These are phyloP conservation scores for Spergularia azorica DNA, from an alignment of 179 eudicot genomes.

Conservation along the genomic window DNA sequence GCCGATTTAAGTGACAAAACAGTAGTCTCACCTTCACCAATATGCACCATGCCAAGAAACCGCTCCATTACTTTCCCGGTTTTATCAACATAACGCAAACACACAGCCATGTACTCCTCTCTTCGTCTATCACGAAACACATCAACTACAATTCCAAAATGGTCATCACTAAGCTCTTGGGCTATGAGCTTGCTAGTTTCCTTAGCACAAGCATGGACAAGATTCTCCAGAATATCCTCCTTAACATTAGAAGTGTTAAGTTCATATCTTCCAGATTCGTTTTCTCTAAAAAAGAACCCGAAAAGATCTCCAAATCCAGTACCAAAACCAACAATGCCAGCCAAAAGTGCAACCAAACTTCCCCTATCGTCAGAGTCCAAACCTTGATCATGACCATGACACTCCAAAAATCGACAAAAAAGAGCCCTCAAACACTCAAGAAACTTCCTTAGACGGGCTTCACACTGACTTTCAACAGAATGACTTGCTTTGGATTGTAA, in stretches of 20 bases:
- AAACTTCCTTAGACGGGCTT: slow-evolving; percentile 2
- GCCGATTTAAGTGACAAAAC: slow-evolving; percentile 12
- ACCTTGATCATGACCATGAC: neutral
- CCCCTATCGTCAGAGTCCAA: neutral
- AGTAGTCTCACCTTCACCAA: neutral
- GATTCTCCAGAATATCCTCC: neutral
- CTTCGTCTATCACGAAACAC: neutral
- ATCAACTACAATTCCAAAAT: slow-evolving; percentile 7
- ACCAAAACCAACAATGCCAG: neutral
- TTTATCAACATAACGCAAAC: slow-evolving; percentile 18
- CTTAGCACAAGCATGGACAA: slow-evolving; percentile 9
- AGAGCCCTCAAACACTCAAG: neutral
- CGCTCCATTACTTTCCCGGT: slow-evolving; percentile 13
- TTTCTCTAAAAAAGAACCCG: neutral
- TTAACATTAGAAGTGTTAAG: neutral
- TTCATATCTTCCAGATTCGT: neutral
- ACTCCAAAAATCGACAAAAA: neutral
- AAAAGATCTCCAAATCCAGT: neutral
- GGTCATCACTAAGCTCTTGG: slow-evolving; percentile 5
- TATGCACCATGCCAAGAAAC: slow-evolving; percentile 22
- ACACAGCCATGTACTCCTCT: neutral
- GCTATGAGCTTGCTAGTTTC: neutral
- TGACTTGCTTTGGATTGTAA: neutral
- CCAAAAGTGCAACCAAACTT: neutral
- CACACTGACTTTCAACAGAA: neutral